Evolutionary conservation across 352 stramenopile species (phyloP).

Genomic region (Peronospora destructor): DNA sequence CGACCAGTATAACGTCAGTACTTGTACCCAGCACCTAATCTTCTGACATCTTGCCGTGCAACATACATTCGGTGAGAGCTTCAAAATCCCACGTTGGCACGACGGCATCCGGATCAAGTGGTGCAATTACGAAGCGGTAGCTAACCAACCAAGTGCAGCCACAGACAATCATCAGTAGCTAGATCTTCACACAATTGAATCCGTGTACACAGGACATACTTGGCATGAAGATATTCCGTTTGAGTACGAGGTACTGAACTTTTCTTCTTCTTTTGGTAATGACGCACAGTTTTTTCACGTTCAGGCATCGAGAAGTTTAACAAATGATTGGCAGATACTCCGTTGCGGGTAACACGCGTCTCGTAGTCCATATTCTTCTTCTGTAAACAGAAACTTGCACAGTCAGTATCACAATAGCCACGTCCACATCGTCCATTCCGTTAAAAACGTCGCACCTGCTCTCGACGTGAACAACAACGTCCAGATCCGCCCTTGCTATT

Average conservation of each 20-base stretch:
- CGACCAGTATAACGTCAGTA: not conserved
- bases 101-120: conserved; percentile 36
- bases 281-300: conserved; percentile 40
- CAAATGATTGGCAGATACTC: conserved; percentile 74
- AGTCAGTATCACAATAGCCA: conserved; percentile 8
- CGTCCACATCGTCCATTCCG: not conserved
- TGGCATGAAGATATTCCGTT: conserved; percentile 80
- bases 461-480: conserved; percentile 30
- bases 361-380: conserved; percentile 53
- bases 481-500: conserved; percentile 22
- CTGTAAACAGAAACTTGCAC: conserved; percentile 11
- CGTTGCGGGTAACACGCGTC: conserved; percentile 51
- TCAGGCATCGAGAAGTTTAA: conserved; percentile 80
- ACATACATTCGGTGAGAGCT: conserved; percentile 72
- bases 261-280: conserved; percentile 62
- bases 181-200: not conserved
- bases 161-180: conserved; percentile 2
- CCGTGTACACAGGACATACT: conserved; percentile 36
- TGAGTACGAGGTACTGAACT: conserved; percentile 57
- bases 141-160: conserved; percentile 18
- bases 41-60: not conserved
- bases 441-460: conserved; percentile 22
- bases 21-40: not conserved
- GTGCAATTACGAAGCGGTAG: conserved; percentile 77
- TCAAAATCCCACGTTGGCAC: conserved; percentile 66